A percentile compares a stretch with the other conserved stretches of the same genome.
phyloP scores from a whole-genome alignment of 192 early-diverging fungal genomes.

The Gaertneriomyces semiglobifer region DNA sequence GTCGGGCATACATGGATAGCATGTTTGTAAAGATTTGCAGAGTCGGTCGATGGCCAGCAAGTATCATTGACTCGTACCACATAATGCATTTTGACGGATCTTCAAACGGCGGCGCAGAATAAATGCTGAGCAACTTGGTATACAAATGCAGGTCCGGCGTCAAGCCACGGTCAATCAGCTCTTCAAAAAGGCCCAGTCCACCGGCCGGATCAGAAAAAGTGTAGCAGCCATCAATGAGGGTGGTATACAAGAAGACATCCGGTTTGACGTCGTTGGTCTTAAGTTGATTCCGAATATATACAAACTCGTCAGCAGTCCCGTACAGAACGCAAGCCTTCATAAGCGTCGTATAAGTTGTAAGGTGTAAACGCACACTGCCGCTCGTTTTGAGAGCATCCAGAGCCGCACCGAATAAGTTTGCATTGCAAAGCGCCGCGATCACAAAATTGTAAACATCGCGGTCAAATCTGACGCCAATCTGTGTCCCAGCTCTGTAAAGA shows the following conservation, averaged over 20 bases:
- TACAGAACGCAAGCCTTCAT: no score
- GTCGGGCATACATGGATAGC: constrained; percentile 19
- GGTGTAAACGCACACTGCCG: no score
- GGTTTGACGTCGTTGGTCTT: constrained; percentile 1
- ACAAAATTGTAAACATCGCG: no score
- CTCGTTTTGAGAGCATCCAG: no score
- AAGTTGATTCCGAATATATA: no score
- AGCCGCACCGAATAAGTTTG: no score
- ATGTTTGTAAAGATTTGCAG: constrained; percentile 18
- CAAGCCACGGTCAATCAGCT: constrained; percentile 5
- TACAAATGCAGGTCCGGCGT: constrained; percentile 10
- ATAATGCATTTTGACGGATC: background rate
- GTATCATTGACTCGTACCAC: constrained; percentile 25
- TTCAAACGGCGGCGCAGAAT: constrained; percentile 9
- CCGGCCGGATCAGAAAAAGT: background rate
- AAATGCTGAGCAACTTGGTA: constrained; percentile 11
- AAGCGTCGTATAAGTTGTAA: no score
- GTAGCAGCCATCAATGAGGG: constrained; percentile 14
- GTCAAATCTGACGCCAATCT: no score
- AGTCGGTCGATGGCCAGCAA: constrained; percentile 4
- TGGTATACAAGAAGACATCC: background rate
- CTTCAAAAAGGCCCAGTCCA: constrained; percentile 5
- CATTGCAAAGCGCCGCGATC: no score
- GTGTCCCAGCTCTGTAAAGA: no score
- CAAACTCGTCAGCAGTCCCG: no score